Evolutionary conservation across 1,284 basidiomycete species (phyloP).

Genomic region (Bjerkandera adusta): DNA sequence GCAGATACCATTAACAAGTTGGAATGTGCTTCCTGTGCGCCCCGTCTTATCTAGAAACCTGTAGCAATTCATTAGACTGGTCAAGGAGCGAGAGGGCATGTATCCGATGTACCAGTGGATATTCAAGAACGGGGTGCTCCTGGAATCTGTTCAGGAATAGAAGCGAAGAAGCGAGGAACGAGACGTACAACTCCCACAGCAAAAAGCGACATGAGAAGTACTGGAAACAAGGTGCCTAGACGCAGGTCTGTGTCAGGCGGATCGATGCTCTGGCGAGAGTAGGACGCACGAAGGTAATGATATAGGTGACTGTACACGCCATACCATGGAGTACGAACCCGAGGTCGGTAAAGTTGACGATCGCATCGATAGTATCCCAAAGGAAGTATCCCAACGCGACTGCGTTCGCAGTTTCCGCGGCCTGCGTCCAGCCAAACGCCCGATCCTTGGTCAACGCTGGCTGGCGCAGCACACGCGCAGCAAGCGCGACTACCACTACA

Average conservation of each 20-base stretch:
- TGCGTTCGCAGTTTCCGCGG: constrained; percentile 45
- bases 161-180: not conserved
- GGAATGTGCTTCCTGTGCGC: constrained; percentile 61
- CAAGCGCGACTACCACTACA: constrained; percentile 47
- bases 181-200: constrained; percentile 68
- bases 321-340: constrained; percentile 71
- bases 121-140: constrained; percentile 77
- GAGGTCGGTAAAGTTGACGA: constrained; percentile 50
- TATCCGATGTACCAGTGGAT: constrained; percentile 58
- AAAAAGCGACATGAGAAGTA: constrained; percentile 72
- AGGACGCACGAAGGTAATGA: constrained; percentile 55
- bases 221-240: constrained; percentile 67
- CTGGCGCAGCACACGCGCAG: constrained; percentile 40
- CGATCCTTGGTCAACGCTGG: constrained; percentile 42
- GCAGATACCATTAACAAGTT: constrained; percentile 63
- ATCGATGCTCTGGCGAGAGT: not conserved
- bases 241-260: not conserved
- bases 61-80: not conserved
- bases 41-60: constrained; percentile 74
- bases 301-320: constrained; percentile 58
- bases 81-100: not conserved
- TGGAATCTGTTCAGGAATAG: constrained; percentile 22
- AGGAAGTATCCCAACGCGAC: constrained; percentile 60
- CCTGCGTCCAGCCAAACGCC: constrained; percentile 56
- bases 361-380: constrained; percentile 60